Evolutionary conservation across 768 basidiomycete genomes (phyloP), one percentile per base, ranked within the genome.

Genomic region (Pulveroboletus sp.): DNA sequence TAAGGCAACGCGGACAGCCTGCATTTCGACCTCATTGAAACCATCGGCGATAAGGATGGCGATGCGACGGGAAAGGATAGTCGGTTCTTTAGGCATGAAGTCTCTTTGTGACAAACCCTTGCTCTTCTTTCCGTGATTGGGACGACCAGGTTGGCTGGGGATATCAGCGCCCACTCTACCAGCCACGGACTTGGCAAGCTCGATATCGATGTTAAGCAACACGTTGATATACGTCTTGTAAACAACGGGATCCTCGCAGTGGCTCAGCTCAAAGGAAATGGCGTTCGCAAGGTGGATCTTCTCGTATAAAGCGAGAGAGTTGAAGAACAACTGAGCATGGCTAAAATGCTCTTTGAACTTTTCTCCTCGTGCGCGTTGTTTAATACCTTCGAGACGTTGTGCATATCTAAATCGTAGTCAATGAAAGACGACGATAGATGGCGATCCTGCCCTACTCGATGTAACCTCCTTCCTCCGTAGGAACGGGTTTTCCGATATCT

Each of bases 261-360:
- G 89, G 49, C 81, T 82, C 29, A 95, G 75, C 68, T 93, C 92
- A 64, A 95, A 94, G 12, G 82, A 79, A 50, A 89, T 74, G 5
- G 89, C 91, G 5, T 70, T 61, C 42, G 81, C 69, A 26, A 93
- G 71, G 64, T 93, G 89, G n/a, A 69, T 53, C 68, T 85, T 82
- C 73, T 94, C 93, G 47, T 80, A 63, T 0, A 72, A 58, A 2
- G 76, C 59, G 40, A 94, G 76, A 6, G 90, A 93, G 70, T 95
- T 93, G 70, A 80, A 84, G 76, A 93, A 94, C 3, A 93, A 71
- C 54, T 83, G 82, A 9, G 80, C 82, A 60, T 95, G 93, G 47
- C 68, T 71, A 52, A 63, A 84, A 57, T 89, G 84, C 63, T 93
- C 91, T 60, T 82, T 72, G 72, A 92, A 93, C 59, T 91, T 90